phyloP scores from a whole-genome alignment of 768 basidiomycete species.

The Naganishia randhawae region DNA sequence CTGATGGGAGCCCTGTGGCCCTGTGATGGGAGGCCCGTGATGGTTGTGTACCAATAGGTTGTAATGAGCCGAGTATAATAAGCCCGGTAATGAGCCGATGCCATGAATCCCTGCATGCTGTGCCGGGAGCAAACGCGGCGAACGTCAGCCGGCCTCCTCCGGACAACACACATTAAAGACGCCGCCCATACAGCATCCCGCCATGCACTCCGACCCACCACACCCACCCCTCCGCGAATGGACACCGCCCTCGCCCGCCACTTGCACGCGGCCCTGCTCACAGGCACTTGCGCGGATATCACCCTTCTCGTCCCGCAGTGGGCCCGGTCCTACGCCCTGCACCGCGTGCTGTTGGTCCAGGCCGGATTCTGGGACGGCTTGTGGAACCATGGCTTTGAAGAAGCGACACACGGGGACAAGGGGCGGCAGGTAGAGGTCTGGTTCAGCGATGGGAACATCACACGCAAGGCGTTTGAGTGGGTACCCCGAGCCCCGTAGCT shows the following conservation, averaged over 20 bases:
- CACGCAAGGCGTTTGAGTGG: constrained; percentile 86
- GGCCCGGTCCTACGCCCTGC: constrained; percentile 72
- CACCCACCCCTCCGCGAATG: background rate
- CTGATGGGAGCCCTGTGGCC: no score
- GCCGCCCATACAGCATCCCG: no score
- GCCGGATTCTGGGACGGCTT: constrained; percentile 80
- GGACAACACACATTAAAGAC: no score
- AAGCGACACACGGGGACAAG: constrained; percentile 36
- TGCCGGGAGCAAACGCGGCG: no score
- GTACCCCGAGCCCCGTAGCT: constrained; percentile 48
- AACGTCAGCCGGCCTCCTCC: no score
- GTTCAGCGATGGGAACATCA: constrained; percentile 83
- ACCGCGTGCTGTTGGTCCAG: constrained; percentile 83
- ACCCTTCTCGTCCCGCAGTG: constrained; percentile 67
- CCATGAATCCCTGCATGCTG: no score
- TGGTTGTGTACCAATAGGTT: no score
- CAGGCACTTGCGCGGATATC: constrained; percentile 72
- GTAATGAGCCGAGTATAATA: no score
- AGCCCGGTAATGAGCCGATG: no score
- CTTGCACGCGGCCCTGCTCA: constrained; percentile 69
- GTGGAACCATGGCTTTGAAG: constrained; percentile 60
- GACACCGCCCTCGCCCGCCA: constrained; percentile 52
- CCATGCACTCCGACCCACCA: background rate
- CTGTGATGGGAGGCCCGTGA: no score
- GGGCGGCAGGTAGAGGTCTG: constrained; percentile 60